phyloP scores from a whole-genome alignment of 768 basidiomycete species.

The Gloeopeniophorella convolvens region DNA sequence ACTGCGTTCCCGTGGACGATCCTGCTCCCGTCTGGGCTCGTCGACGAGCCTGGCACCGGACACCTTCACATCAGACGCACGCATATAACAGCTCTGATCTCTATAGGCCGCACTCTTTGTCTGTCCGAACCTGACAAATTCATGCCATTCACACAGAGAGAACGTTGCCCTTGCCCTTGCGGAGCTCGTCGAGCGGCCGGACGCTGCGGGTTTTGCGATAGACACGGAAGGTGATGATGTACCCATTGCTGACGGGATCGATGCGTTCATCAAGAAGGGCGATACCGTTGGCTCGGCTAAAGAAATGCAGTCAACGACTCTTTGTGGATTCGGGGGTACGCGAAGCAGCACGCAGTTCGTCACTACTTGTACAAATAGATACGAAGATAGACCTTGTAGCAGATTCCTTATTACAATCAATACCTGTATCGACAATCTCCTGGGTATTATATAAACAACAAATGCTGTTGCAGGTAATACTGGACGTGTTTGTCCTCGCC shows the following conservation, averaged over 20 bases:
- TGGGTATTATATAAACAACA: too few relatives aligned
- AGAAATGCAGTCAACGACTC: too few relatives aligned
- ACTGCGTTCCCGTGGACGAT: constrained; percentile 60
- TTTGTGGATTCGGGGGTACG: too few relatives aligned
- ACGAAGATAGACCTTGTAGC: too few relatives aligned
- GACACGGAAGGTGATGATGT: constrained; percentile 53
- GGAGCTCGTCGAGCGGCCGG: constrained; percentile 42
- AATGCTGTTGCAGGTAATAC: too few relatives aligned
- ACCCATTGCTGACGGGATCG: constrained; percentile 40
- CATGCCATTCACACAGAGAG: too few relatives aligned
- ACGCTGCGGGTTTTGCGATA: constrained; percentile 49
- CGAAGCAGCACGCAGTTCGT: too few relatives aligned
- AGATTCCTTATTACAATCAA: too few relatives aligned
- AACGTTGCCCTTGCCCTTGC: constrained; percentile 50
- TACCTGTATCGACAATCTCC: too few relatives aligned
- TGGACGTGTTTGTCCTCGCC: too few relatives aligned
- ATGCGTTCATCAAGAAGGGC: constrained; percentile 43
- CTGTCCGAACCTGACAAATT: background rate
- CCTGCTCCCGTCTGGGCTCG: constrained; percentile 56
- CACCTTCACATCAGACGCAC: constrained; percentile 48
- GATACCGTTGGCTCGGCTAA: constrained; percentile 31
- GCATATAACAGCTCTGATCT: constrained; percentile 39
- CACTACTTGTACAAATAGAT: too few relatives aligned
- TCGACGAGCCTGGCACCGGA: constrained; percentile 43
- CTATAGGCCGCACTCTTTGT: constrained; percentile 32